Base-by-base conservation (phyloP, 305 asterid species). In the Fraxinus latifolia region DNA sequence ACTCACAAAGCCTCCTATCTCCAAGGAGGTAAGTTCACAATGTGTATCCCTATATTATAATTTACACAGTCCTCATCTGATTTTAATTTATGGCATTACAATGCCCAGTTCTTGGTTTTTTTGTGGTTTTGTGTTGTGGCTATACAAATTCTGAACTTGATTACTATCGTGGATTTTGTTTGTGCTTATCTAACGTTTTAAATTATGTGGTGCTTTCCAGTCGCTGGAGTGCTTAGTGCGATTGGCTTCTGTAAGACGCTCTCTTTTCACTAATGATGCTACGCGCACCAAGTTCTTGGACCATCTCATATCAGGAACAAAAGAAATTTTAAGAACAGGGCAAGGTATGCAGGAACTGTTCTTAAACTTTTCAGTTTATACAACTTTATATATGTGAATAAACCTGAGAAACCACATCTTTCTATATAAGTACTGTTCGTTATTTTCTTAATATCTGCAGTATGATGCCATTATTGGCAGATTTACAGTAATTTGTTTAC, bases 201-300 rank as follows among this genome's bases (percentile, higher is more conserved):
- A 65, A 67, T 29, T 67, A 27, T 3, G 19, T 4, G 19, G 17
- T 70, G 75, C 42, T 80, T 74, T 81, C 77, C 86, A 96, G 99
- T 93, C 98, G 33, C 89, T 96, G 87, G 99, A 96, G 88, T 96
- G 99, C 91, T 88, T 96, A 88, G 97, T 96, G 50, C 89, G 99
- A 65, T 81, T 96, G 87, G 98, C 97, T 86, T 96, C 99, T 39
- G 97, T 94, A 70, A 90, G 99, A 77, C 98, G 99, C 80, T 96
- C 99, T 80, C 90, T 96, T 83, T 96, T 96, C 84, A 90, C 97
- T 84, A 92, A 89, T 87, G 98, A 96, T 81, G 88, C 92, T 67
- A 84, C 96, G 83, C 96, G 98, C 58, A 90, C 98, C 82, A 94
- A 91, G 89, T 96, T 89, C 87, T 86, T 96, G 91, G 95, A 91